Evolutionary conservation across 352 stramenopile species (phyloP), one percentile per base, ranked within the genome.

Genomic region (Pythium oligandrum): DNA sequence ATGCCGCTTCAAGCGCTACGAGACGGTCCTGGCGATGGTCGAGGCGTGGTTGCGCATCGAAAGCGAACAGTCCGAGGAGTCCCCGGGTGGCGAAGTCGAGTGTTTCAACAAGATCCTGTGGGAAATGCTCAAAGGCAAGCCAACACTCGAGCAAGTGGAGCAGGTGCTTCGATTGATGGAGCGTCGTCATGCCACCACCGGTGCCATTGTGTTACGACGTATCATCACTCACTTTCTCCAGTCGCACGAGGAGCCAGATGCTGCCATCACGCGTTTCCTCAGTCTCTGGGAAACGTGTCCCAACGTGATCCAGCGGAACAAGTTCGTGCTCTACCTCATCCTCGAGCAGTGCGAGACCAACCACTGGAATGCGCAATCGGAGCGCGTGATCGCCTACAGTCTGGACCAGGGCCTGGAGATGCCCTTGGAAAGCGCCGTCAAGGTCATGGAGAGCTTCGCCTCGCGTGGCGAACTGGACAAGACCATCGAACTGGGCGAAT

Each of bases 91-190:
- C 17, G 61, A 78, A 55, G 44, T 40, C 12, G 59, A 71, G 30
- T 48, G 71, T 39, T 49, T 81, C 9, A 84, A 77, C 62, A 75
- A 70, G 45, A 66, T 81, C 32, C 30, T 84, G 37, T 79, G 68
- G 71, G 59, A 75, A 56, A 73, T 84, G 73, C 58, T 84, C 33
- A 79, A 79, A 49, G 56, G 69, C 8, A 37, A 47, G 26, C 70
- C 75, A 44, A 50, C 59, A 32, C 55, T 66, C 9, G 42, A 64
- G 35, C 66, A 71, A 4, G 26, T 81, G 30, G 58, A 68, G 40
- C 53, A 70, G 30, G 66, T 81, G 54, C 12, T 84, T 39, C 45
- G 66, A 51, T 40, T 72, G 30, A 81, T 84, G 73, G 55, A 84
- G 52, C 11, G 51, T 6, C 66, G 63, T 8, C 36, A 50, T 7